These are phyloP conservation scores for Luffa aegyptiaca DNA, from an alignment of 306 rosid species.

Conservation along the genomic window DNA sequence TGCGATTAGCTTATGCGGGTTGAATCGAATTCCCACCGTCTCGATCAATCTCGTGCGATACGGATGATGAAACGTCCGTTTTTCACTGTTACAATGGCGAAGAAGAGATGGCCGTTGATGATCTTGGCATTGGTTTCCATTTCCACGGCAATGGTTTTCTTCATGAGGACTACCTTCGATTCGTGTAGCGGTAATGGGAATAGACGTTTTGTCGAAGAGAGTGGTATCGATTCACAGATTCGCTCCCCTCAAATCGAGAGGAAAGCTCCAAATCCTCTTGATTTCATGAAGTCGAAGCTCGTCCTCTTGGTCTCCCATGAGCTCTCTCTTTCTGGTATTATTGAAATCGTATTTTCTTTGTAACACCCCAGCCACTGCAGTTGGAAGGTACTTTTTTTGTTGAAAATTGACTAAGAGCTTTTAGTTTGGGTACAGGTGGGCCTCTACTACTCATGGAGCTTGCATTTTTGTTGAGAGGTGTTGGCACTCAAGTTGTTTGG, in stretches of 20 bases:
- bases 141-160: constrained; percentile 45
- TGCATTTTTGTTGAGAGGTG: constrained; percentile 61
- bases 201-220: constrained; percentile 18
- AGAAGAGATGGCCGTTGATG: constrained; percentile 47
- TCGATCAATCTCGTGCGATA: background rate
- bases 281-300: constrained; percentile 75
- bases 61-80: constrained; percentile 8
- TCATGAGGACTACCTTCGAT: constrained; percentile 44
- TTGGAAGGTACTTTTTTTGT: background rate
- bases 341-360: background rate
- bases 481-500: constrained; percentile 71
- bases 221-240: constrained; percentile 13
- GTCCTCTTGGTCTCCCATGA: constrained; percentile 85
- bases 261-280: constrained; percentile 30
- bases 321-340: constrained; percentile 66
- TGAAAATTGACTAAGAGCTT: background rate
- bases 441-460: constrained; percentile 75
- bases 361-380: background rate
- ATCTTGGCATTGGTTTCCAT: constrained; percentile 43
- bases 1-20: constrained; percentile 1
- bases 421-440: constrained; percentile 37
- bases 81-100: constrained; percentile 20
- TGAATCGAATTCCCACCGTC: background rate
- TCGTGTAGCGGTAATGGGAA: constrained; percentile 21
- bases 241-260: constrained; percentile 14